Evolutionary conservation across 2,329 filamentous ascomycete species (phyloP).

Genomic region (Cryphonectria parasitica): DNA sequence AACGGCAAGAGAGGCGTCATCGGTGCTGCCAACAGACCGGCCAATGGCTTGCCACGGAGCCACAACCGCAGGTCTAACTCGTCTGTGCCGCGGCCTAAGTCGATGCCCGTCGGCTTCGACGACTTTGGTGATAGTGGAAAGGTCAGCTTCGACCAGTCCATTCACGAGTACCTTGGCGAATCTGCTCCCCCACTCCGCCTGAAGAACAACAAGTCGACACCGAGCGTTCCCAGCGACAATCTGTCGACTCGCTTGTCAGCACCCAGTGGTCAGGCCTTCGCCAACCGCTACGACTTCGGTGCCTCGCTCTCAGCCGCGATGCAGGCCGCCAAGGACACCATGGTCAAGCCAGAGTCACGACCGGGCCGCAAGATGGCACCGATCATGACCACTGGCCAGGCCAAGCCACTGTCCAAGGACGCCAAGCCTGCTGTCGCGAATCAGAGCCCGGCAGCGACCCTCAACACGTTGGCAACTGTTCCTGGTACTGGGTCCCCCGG

Average conservation of each 20-base stretch:
- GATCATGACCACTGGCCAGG: conserved; percentile 20
- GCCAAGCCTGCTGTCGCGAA: conserved; percentile 27
- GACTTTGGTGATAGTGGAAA: conserved; percentile 71
- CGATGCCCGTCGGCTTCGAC: conserved; percentile 64
- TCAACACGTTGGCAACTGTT: conserved; percentile 37
- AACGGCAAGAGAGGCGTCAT: conserved; percentile 60
- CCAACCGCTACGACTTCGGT: conserved; percentile 93
- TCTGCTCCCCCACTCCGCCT: conserved; percentile 66
- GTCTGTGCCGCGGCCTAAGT: conserved; percentile 53
- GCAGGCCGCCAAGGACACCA: conserved; percentile 69
- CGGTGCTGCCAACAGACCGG: conserved; percentile 54
- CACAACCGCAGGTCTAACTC: conserved; percentile 54
- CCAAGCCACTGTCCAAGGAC: conserved; percentile 18
- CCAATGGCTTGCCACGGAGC: conserved; percentile 67
- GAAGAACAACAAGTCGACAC: conserved; percentile 68
- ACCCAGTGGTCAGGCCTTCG: conserved; percentile 75
- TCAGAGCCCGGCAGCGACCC: conserved; percentile 27
- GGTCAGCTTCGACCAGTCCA: conserved; percentile 61
- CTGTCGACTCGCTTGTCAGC: conserved; percentile 55
- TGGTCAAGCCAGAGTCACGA: conserved; percentile 63
- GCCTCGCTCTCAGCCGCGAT: conserved; percentile 87
- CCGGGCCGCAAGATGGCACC: conserved; percentile 46
- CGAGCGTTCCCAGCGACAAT: conserved; percentile 67
- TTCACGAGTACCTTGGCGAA: conserved; percentile 68
- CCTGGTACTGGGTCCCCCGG: conserved; percentile 53